Evolutionary conservation across 78 protist genomes (phyloP), one percentile per base, ranked within the genome.

Genomic region (Dictyostelium firmibasis): DNA sequence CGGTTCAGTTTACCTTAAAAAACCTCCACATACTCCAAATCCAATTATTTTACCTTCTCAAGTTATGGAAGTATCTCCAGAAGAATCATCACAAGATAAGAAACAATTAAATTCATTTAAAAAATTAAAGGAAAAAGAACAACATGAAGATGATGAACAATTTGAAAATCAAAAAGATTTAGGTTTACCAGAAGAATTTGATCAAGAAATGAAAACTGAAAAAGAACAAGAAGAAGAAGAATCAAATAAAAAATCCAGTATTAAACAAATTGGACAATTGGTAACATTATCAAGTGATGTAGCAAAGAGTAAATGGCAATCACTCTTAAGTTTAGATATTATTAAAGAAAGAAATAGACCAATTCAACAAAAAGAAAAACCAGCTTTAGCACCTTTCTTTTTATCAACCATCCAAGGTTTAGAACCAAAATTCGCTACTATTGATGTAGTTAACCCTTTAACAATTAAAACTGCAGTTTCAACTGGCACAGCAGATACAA

Each of bases 291-390:
- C 86, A 35, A 76, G 84, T 10, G 64, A 74, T 5, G 25, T 81
- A 23, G 88, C 93, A 9, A 81, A 60, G 36, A 47, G 94, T 23
- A 93, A 91, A 79, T 96, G 97, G 97, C 74, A 96, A 27, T 50
- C 96, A 35, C 79, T 96, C 10, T 62, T 85, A 16, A 81, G 79
- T 76, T 64, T 96, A 41, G 97, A 92, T 64, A 20, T 33, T n/a
- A 91, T 96, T n/a, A 72, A 93, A 50, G 82, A 92, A 77, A 70
- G 97, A 44, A 96, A 96, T 74, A 84, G 70, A 75, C 96, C 97
- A 69, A 41, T 27, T 47, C 62, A 41, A 44, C 70, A 78, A 38
- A 62, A 47, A 16, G 81, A 18, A 38, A 86, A 92, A 77, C 96
- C 95, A 75, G 62, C 44, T 20, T 64, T 78, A 92, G 96, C 97